phyloP scores from a whole-genome alignment of 2,329 filamentous ascomycete species.

The Capronia americana region DNA sequence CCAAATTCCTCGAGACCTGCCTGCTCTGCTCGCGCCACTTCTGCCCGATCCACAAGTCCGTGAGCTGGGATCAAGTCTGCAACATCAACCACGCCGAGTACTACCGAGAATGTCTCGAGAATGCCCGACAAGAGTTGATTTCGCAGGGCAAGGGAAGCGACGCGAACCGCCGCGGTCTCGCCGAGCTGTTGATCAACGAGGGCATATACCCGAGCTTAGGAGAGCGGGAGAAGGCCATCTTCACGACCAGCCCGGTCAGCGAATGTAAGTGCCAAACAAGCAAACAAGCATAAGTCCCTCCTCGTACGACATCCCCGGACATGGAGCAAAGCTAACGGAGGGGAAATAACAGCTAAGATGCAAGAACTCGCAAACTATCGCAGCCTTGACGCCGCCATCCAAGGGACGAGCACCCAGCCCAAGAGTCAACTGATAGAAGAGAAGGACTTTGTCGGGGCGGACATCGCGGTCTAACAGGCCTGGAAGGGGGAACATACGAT shows the following conservation, averaged over 20 bases:
- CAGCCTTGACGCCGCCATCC: conserved; percentile 38
- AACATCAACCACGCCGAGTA: conserved; percentile 40
- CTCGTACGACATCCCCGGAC: not conserved
- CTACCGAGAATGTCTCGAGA: conserved; percentile 37
- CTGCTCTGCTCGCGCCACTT: conserved; percentile 39
- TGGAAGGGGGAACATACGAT: not conserved
- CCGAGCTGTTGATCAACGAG: conserved; percentile 37
- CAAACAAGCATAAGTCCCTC: not conserved
- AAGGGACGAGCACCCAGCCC: conserved; percentile 30
- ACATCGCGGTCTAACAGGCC: conserved; percentile 35
- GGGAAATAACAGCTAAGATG: conserved; percentile 31
- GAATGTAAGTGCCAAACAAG: conserved; percentile 36
- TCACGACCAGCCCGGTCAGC: conserved; percentile 38
- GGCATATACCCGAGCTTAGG: conserved; percentile 40
- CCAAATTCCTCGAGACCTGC: conserved; percentile 39
- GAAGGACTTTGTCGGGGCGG: conserved; percentile 36
- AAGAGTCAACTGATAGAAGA: conserved; percentile 36
- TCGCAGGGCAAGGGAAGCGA: conserved; percentile 29
- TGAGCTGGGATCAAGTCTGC: conserved; percentile 36
- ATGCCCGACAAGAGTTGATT: conserved; percentile 32
- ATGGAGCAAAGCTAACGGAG: not conserved
- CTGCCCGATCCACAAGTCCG: conserved; percentile 40
- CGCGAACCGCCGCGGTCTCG: conserved; percentile 29
- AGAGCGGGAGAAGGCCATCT: conserved; percentile 41
- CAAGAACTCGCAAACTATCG: conserved; percentile 37